Conservation (phyloP, 805 yeast species). For the Lipomyces chichibuensis region DNA sequence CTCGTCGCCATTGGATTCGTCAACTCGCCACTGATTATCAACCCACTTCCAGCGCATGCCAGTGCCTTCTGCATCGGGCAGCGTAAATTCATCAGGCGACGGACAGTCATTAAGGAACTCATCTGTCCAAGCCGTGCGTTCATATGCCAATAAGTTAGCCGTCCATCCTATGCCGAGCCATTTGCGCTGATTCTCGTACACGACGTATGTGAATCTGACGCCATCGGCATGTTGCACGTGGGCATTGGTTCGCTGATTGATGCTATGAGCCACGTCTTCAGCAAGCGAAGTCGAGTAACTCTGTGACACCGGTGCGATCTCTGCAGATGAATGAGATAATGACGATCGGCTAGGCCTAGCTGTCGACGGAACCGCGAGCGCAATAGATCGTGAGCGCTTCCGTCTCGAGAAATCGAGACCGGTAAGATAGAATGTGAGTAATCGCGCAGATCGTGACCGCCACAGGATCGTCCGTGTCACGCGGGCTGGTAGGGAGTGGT, state of each 20-base stretch:
- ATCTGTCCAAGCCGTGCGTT: conserved; percentile 96
- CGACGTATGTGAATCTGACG: conserved; percentile 85
- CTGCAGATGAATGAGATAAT: conserved; percentile 13
- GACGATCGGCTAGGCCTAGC: background rate
- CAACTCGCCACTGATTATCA: conserved; percentile 88
- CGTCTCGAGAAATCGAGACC: conserved; percentile 69
- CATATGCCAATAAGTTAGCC: conserved; percentile 83
- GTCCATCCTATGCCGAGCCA: conserved; percentile 99
- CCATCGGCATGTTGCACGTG: conserved; percentile 42
- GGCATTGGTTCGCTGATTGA: conserved; percentile 14
- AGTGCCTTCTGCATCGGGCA: conserved; percentile 71
- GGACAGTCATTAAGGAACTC: conserved; percentile 87
- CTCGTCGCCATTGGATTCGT: conserved; percentile 51
- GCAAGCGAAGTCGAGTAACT: conserved; percentile 22
- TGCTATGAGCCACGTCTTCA: conserved; percentile 5
- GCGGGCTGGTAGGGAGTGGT: conserved; percentile 83
- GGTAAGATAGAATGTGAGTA: conserved; percentile 76
- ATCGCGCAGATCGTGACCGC: conserved; percentile 74
- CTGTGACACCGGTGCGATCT: background rate
- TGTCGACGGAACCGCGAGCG: background rate
- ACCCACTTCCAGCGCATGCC: conserved; percentile 94
- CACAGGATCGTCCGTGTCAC: conserved; percentile 83
- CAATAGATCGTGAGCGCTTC: conserved; percentile 4
- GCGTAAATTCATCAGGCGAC: conserved; percentile 71
- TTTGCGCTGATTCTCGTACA: conserved; percentile 92